These are phyloP conservation scores for Pontederia paniculata DNA, from an alignment of 176 grass and related monocot genomes.

Conservation along the genomic window DNA sequence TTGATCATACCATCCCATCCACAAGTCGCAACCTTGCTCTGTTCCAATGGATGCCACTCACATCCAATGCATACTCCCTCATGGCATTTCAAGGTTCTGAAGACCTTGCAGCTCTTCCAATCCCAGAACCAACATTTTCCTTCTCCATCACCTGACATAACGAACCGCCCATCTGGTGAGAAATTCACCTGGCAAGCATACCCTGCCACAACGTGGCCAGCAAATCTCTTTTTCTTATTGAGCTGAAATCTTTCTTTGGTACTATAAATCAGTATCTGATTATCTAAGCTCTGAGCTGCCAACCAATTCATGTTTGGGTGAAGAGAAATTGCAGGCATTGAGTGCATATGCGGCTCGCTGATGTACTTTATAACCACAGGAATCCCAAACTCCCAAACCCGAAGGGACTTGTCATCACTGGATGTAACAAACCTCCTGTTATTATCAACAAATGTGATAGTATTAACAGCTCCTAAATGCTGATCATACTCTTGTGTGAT, in stretches of 20 bases:
- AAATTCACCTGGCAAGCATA: conserved; percentile 99
- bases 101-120: conserved; percentile 91
- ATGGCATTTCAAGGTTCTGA: conserved; percentile 83
- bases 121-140: conserved; percentile 99
- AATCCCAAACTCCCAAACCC: conserved; percentile 95
- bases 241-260: conserved; percentile 98
- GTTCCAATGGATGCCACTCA: conserved; percentile 95
- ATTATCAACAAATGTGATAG: conserved; percentile 96
- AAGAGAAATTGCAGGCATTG: conserved; percentile 79
- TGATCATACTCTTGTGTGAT: conserved; percentile 99
- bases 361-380: conserved; percentile 99
- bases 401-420: conserved; percentile 89
- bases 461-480: conserved; percentile 87
- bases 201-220: conserved; percentile 86
- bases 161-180: conserved; percentile 87
- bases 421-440: conserved; percentile 98
- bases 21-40: conserved; percentile 95
- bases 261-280: conserved; percentile 99
- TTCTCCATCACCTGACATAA: conserved; percentile 95
- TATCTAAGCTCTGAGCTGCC: conserved; percentile 93
- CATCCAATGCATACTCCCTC: conserved; percentile 91
- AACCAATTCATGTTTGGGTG: conserved; percentile 96
- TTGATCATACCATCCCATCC: conserved; percentile 99
- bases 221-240: conserved; percentile 99
- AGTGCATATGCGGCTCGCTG: conserved; percentile 97